Percentiles rank a stretch among this genome's conserved stretches.
Conservation (phyloP, 106 monocot genomes). For the Chionographis japonica region DNA sequence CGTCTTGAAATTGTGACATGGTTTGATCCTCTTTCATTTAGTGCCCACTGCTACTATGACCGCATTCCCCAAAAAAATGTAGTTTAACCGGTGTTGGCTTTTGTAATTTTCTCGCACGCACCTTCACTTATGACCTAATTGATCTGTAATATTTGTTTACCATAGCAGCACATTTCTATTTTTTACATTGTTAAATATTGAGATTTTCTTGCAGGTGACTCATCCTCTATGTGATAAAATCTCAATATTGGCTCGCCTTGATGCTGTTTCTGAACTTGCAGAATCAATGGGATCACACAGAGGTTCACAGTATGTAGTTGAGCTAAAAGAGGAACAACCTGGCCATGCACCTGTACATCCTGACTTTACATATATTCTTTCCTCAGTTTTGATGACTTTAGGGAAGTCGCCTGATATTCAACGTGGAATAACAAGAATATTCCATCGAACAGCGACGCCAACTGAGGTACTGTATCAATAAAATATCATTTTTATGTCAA, state of each 20-base stretch:
- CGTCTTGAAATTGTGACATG: too few relatives aligned
- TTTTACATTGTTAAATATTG: conserved; percentile 5
- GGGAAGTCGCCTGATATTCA: conserved; percentile 75
- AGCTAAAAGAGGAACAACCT: conserved; percentile 16
- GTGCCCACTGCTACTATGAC: too few relatives aligned
- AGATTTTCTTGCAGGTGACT: conserved; percentile 57
- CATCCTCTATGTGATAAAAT: conserved; percentile 83
- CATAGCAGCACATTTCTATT: not conserved
- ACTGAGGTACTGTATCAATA: conserved; percentile 48
- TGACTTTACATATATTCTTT: conserved; percentile 45
- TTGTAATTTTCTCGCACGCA: too few relatives aligned
- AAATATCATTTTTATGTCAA: not conserved
- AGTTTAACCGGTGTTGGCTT: too few relatives aligned
- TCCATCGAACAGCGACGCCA: conserved; percentile 69
- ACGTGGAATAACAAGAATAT: conserved; percentile 90
- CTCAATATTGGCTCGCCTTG: conserved; percentile 80
- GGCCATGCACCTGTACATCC: conserved; percentile 9
- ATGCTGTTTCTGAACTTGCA: conserved; percentile 89
- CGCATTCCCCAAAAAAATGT: too few relatives aligned
- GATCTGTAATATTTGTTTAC: too few relatives aligned
- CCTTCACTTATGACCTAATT: too few relatives aligned
- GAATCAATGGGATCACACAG: conserved; percentile 61
- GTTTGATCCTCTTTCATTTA: too few relatives aligned
- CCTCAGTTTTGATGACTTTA: conserved; percentile 57
- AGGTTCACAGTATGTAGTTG: conserved; percentile 20